Percentiles rank a stretch among this genome's conserved stretches.
These are phyloP conservation scores for Chalara sp. DNA, from an alignment of 2,329 filamentous ascomycete genomes.

Conservation along the genomic window DNA sequence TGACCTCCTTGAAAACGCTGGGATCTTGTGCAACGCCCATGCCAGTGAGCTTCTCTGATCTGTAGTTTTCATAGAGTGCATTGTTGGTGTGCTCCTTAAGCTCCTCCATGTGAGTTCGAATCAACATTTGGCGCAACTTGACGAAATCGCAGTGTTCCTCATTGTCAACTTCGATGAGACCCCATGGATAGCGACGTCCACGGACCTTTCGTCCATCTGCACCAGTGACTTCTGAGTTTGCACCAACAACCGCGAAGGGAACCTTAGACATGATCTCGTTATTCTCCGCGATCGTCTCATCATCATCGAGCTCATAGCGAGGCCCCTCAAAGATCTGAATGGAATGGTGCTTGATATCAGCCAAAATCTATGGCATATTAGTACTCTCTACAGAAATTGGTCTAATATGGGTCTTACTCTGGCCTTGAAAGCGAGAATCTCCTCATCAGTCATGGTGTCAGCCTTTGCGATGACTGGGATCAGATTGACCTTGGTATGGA, in stretches of 20 bases:
- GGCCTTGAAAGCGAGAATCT: constrained; percentile 90
- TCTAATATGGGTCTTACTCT: constrained; percentile 57
- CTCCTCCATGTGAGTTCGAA: constrained; percentile 99
- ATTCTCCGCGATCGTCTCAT: constrained; percentile 99
- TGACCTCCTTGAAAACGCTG: constrained; percentile 99
- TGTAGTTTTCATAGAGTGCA: constrained; percentile 97
- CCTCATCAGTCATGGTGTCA: constrained; percentile 95
- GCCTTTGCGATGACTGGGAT: constrained; percentile 99
- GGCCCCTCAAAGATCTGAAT: constrained; percentile 99
- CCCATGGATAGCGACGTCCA: constrained; percentile 95
- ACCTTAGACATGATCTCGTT: constrained; percentile 99
- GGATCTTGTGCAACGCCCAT: constrained; percentile 99
- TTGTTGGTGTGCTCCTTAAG: constrained; percentile 99
- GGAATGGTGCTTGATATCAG: constrained; percentile 93
- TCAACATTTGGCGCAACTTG: constrained; percentile 99
- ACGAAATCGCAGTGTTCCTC: constrained; percentile 99
- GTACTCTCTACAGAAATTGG: background rate
- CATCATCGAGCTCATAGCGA: constrained; percentile 96
- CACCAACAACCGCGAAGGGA: constrained; percentile 94
- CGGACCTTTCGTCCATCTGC: constrained; percentile 92
- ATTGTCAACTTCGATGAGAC: constrained; percentile 97
- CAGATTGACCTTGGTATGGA: constrained; percentile 99
- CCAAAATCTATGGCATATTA: constrained; percentile 65
- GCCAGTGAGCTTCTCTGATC: constrained; percentile 95
- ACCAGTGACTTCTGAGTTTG: constrained; percentile 87